phyloP scores from a whole-genome alignment of 2,329 filamentous ascomycete genomes.

The Dryadomyces quercivorus region DNA sequence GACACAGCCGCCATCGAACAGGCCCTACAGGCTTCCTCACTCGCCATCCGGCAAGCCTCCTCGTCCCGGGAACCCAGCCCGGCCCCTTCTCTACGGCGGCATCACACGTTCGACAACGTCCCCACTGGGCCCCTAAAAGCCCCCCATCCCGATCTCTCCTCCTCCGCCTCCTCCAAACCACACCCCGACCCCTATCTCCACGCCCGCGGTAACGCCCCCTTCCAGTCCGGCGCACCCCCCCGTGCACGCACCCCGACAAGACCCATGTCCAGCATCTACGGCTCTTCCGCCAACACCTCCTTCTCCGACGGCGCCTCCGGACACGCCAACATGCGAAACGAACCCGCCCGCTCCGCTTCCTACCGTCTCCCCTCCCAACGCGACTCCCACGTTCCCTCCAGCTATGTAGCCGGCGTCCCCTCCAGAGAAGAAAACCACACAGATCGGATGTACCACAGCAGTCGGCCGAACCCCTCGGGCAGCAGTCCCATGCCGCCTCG shows the following conservation, averaged over 20 bases:
- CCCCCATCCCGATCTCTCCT: conserved; percentile 3
- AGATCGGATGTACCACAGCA: conserved; percentile 16
- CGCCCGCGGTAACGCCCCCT: conserved; percentile 9
- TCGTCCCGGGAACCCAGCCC: conserved; percentile 9
- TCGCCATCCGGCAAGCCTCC: conserved; percentile 1
- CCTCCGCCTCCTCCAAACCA: conserved; percentile 3
- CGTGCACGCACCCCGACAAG: conserved; percentile 14
- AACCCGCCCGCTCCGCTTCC: conserved; percentile 45
- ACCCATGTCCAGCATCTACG: conserved; percentile 21
- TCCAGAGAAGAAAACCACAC: conserved; percentile 49
- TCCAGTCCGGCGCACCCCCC: conserved; percentile 7
- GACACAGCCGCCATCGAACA: conserved; percentile 1
- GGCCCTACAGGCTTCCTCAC: neutral
- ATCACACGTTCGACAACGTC: conserved; percentile 8
- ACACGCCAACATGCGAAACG: conserved; percentile 32
- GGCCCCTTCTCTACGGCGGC: neutral
- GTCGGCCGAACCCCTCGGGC: conserved; percentile 35
- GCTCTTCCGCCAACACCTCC: conserved; percentile 13
- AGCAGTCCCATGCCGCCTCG: conserved; percentile 60
- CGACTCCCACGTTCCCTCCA: conserved; percentile 44
- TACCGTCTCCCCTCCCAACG: conserved; percentile 39
- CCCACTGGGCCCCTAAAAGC: conserved; percentile 8
- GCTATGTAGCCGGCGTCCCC: conserved; percentile 48
- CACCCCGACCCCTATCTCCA: conserved; percentile 7
- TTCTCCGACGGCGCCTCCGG: conserved; percentile 19